Evolutionary conservation across 2,329 filamentous ascomycete species (phyloP).

Genomic region (Trichoderma polysporum): DNA sequence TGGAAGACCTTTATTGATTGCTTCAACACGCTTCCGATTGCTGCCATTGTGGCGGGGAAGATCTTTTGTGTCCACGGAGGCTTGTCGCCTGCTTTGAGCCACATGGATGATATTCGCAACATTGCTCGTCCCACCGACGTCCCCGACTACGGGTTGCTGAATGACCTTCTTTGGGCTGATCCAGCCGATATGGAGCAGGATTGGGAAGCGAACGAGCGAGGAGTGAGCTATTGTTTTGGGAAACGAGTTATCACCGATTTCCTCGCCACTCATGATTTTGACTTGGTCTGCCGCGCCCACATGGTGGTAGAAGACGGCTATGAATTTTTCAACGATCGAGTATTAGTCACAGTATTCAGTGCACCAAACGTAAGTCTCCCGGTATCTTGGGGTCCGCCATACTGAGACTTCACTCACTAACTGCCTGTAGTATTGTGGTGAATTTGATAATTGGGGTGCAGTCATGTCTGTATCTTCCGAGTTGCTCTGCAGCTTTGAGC

Average conservation of each 20-base stretch:
- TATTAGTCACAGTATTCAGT: conserved; percentile 95
- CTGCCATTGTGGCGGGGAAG: conserved; percentile 94
- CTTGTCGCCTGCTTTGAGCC: conserved; percentile 83
- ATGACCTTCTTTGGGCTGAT: conserved; percentile 95
- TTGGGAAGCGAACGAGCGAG: conserved; percentile 96
- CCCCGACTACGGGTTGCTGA: conserved; percentile 91
- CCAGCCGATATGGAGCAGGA: conserved; percentile 97
- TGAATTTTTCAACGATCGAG: conserved; percentile 95
- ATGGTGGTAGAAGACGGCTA: conserved; percentile 99
- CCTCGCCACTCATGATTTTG: conserved; percentile 90
- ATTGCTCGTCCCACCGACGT: conserved; percentile 96
- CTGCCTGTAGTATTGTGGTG: conserved; percentile 82
- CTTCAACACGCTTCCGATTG: conserved; percentile 93
- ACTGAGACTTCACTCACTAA: conserved; percentile 28
- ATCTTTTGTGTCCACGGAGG: conserved; percentile 98
- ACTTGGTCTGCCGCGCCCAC: conserved; percentile 93
- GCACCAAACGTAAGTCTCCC: conserved; percentile 80
- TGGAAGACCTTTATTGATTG: conserved; percentile 98
- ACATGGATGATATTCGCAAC: conserved; percentile 98
- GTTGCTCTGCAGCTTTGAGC: conserved; percentile 92
- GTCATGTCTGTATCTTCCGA: conserved; percentile 97
- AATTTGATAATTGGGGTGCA: conserved; percentile 98
- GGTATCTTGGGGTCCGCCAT: not conserved
- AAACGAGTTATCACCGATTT: conserved; percentile 99
- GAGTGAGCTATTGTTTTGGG: conserved; percentile 97